These are phyloP conservation scores for Termitomyces sp. DNA, from an alignment of 768 basidiomycete species.

Conservation along the genomic window DNA sequence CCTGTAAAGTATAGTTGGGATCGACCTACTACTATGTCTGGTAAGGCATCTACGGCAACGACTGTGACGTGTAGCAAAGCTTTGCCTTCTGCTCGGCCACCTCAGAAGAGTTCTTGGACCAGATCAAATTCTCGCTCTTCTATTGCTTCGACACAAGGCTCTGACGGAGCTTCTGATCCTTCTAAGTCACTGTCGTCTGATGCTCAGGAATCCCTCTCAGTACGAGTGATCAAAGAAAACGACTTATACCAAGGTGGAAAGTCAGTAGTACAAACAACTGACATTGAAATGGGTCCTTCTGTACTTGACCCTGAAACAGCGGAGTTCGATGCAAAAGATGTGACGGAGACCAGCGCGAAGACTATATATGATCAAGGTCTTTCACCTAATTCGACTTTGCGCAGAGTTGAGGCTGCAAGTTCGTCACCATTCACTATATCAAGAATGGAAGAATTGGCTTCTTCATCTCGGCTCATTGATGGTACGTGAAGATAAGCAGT, in stretches of 20 bases:
- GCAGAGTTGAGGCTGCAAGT: background rate
- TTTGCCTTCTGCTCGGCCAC: slow-evolving; percentile 19
- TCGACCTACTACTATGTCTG: slow-evolving; percentile 8
- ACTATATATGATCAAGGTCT: background rate
- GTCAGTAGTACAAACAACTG: background rate
- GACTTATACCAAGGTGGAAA: background rate
- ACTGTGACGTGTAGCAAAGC: slow-evolving; percentile 1
- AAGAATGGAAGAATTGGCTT: background rate
- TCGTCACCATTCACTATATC: background rate
- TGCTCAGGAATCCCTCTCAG: background rate
- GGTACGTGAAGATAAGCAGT: background rate
- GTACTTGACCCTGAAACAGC: background rate
- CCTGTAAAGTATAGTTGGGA: slow-evolving; percentile 12
- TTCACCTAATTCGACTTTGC: background rate
- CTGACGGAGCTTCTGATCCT: slow-evolving; percentile 27
- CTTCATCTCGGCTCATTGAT: background rate
- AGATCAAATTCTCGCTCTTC: slow-evolving; percentile 52
- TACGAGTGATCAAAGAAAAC: background rate
- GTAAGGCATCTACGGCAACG: background rate
- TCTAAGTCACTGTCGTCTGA: background rate
- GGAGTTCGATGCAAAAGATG: background rate
- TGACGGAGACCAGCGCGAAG: background rate
- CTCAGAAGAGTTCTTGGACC: slow-evolving; percentile 29
- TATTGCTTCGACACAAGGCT: slow-evolving; percentile 45
- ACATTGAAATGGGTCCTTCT: slow-evolving; percentile 1